Conservation (phyloP, 73 alveolate genomes). For the Diophrys appendiculata region DNA sequence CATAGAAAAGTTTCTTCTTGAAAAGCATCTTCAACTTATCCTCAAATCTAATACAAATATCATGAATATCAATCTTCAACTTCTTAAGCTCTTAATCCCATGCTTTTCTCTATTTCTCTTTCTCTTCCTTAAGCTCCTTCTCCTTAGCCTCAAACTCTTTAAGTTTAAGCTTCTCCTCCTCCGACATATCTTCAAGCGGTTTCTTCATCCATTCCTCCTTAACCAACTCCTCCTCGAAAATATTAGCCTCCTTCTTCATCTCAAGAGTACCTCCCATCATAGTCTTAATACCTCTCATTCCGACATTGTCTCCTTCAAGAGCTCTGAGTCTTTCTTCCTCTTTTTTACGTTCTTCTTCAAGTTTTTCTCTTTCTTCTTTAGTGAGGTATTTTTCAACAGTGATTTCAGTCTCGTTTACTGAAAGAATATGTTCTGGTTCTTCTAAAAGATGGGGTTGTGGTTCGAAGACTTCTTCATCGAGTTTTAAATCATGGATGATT, state of each 20-base stretch:
- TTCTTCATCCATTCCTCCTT: slow-evolving; percentile 97
- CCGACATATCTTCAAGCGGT: slow-evolving; percentile 93
- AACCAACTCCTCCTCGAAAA: slow-evolving; percentile 76
- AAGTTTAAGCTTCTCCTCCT: slow-evolving; percentile 88
- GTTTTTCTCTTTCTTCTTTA: slow-evolving; percentile 88
- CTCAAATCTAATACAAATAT: slow-evolving; percentile 74
- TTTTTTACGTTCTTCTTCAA: slow-evolving; percentile 82
- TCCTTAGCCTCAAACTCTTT: slow-evolving; percentile 92
- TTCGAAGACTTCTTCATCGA: slow-evolving; percentile 83
- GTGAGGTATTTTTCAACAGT: slow-evolving; percentile 83
- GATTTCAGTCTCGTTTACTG: slow-evolving; percentile 83
- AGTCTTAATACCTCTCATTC: slow-evolving; percentile 90
- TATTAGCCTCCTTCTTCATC: slow-evolving; percentile 86
- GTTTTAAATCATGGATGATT: slow-evolving; percentile 81
- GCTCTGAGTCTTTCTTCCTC: slow-evolving; percentile 94
- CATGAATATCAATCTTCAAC: slow-evolving; percentile 73
- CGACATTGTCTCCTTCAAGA: slow-evolving; percentile 94
- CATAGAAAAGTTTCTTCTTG: slow-evolving; percentile 80
- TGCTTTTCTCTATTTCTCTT: slow-evolving; percentile 91
- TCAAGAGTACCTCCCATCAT: slow-evolving; percentile 95
- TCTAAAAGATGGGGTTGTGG: slow-evolving; percentile 77
- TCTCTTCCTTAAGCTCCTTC: slow-evolving; percentile 88
- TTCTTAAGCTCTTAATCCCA: slow-evolving; percentile 83
- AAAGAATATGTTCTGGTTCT: slow-evolving; percentile 87
- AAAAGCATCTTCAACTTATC: slow-evolving; percentile 64